These are phyloP conservation scores for Solioccasus polychromus DNA, from an alignment of 768 basidiomycete species.

Conservation along the genomic window DNA sequence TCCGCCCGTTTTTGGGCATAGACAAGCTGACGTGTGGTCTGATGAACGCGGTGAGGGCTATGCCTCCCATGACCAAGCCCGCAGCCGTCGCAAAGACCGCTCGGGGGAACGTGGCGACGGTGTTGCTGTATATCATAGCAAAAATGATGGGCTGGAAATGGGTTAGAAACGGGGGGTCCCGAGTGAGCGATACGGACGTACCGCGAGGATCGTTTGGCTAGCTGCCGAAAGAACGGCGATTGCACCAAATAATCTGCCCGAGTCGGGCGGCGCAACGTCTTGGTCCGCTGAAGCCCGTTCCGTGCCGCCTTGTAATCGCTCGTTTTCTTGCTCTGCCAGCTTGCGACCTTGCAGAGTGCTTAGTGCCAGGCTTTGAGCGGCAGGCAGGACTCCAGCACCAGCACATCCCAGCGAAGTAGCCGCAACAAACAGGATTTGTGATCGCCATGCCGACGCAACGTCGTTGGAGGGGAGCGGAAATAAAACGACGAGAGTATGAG, in stretches of 20 bases:
- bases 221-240: slow-evolving; percentile 65
- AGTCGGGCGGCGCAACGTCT: slow-evolving; percentile 35
- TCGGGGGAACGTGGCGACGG: slow-evolving; percentile 63
- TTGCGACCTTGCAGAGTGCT: slow-evolving; percentile 48
- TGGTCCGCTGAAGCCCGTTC: slow-evolving; percentile 5
- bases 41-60: slow-evolving; percentile 46
- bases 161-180: slow-evolving; percentile 9
- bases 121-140: slow-evolving; percentile 60
- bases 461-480: slow-evolving; percentile 43
- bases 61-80: slow-evolving; percentile 47
- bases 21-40: slow-evolving; percentile 31
- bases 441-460: slow-evolving; percentile 18
- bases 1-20: slow-evolving; percentile 11
- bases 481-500: slow-evolving; percentile 59
- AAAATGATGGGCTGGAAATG: slow-evolving; percentile 61
- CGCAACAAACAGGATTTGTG: slow-evolving; percentile 49
- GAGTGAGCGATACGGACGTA: slow-evolving; percentile 18
- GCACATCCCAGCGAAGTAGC: slow-evolving; percentile 63
- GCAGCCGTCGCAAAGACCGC: slow-evolving; percentile 65
- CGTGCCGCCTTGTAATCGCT: slow-evolving; percentile 14
- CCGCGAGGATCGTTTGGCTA: slow-evolving; percentile 58
- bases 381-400: slow-evolving; percentile 67
- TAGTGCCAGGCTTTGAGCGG: slow-evolving; percentile 70
- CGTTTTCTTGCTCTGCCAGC: slow-evolving; percentile 30
- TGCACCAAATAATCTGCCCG: slow-evolving; percentile 68